Percentiles rank a stretch among this genome's conserved stretches.
phyloP scores from a whole-genome alignment of 257 asterid species.

The Thymus mandschuricus region DNA sequence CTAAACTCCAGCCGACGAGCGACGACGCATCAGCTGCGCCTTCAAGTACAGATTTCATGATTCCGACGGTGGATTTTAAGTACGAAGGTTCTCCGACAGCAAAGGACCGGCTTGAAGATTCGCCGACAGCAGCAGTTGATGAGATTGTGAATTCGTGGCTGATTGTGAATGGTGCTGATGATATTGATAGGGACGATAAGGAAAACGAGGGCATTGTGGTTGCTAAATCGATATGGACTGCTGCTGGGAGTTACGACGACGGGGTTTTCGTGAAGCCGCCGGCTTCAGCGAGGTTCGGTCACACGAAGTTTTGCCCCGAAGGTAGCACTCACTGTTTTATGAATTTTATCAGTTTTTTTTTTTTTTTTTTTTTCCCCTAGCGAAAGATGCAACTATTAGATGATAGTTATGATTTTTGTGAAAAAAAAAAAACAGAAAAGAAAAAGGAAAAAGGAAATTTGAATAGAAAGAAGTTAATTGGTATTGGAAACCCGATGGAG shows the following conservation, averaged over 20 bases:
- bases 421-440: too few relatives aligned
- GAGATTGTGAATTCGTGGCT: constrained; percentile 27
- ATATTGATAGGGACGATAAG: constrained; percentile 37
- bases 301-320: constrained; percentile 66
- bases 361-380: too few relatives aligned
- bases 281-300: constrained; percentile 67
- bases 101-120: constrained; percentile 11
- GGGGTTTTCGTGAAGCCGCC: constrained; percentile 54
- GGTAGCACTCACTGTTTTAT: constrained; percentile 41
- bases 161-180: constrained; percentile 28
- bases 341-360: too few relatives aligned
- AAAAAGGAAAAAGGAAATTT: neutral
- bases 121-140: constrained; percentile 6
- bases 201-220: constrained; percentile 40
- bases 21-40: constrained; percentile 29
- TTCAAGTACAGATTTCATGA: constrained; percentile 2
- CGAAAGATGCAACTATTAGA: neutral
- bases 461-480: too few relatives aligned
- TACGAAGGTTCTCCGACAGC: constrained; percentile 19
- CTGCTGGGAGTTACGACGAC: constrained; percentile 19
- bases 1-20: constrained; percentile 58
- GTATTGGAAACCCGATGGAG: too few relatives aligned
- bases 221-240: constrained; percentile 38
- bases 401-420: neutral
- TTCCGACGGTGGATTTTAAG: constrained; percentile 26